phyloP scores from a whole-genome alignment of 306 rosid species.

The Cucurbita maxima region DNA sequence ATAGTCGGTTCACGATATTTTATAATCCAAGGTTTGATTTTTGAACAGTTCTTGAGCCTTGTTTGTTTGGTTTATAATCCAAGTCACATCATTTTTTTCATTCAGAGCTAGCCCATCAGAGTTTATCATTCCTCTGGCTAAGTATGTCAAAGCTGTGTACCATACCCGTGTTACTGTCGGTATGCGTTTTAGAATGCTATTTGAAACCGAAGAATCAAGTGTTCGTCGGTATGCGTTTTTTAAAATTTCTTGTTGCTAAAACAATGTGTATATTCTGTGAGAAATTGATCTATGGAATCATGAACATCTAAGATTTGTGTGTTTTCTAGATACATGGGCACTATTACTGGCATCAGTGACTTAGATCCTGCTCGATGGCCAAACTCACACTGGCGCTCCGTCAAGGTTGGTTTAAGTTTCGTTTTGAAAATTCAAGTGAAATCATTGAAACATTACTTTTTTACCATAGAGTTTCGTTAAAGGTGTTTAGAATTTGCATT shows the following conservation, averaged over 20 bases:
- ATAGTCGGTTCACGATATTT: slow-evolving; percentile 89
- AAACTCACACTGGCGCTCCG: slow-evolving; percentile 95
- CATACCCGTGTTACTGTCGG: slow-evolving; percentile 96
- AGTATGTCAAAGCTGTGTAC: slow-evolving; percentile 85
- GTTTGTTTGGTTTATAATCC: neutral
- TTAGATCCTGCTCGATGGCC: slow-evolving; percentile 75
- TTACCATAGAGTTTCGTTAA: neutral
- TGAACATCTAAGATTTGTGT: slow-evolving; percentile 9
- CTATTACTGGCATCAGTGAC: slow-evolving; percentile 85
- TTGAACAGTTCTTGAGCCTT: neutral
- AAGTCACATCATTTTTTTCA: neutral
- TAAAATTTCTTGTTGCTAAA: neutral
- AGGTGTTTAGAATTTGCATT: neutral
- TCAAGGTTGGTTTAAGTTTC: slow-evolving; percentile 48
- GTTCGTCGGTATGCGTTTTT: slow-evolving; percentile 59
- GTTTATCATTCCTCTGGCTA: slow-evolving; percentile 77
- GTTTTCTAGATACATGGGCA: slow-evolving; percentile 65
- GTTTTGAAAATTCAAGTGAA: neutral
- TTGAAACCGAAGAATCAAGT: slow-evolving; percentile 97
- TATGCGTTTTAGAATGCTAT: slow-evolving; percentile 96
- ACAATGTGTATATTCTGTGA: neutral
- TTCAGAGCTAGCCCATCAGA: slow-evolving; percentile 95
- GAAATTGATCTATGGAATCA: neutral
- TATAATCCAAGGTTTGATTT: slow-evolving; percentile 72
- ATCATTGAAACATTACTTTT: neutral